phyloP scores from a whole-genome alignment of 768 basidiomycete genomes.

The Collybiopsis luxurians region DNA sequence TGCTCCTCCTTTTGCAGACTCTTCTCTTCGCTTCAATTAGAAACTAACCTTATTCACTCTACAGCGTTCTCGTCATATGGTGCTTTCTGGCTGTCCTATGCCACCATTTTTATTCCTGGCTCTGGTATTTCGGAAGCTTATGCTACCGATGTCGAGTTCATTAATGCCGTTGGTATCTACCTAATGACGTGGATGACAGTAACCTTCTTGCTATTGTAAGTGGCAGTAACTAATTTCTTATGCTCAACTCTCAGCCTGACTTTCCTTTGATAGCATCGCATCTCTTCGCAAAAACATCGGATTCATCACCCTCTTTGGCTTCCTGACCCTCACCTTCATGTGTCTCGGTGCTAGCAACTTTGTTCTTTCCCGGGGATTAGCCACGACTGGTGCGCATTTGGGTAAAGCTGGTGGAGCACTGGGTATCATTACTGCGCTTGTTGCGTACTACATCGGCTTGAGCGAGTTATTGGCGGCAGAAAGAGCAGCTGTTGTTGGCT shows the following conservation, averaged over 20 bases:
- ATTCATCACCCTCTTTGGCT: slow-evolving; percentile 18
- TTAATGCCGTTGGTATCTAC: slow-evolving; percentile 67
- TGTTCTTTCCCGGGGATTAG: background rate
- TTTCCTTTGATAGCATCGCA: slow-evolving; percentile 13
- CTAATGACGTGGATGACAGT: slow-evolving; percentile 72
- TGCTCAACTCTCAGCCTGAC: too few relatives aligned
- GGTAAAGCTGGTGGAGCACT: slow-evolving; percentile 19
- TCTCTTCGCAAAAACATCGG: slow-evolving; percentile 21
- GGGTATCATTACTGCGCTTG: slow-evolving; percentile 28
- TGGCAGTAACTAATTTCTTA: too few relatives aligned
- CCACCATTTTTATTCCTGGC: slow-evolving; percentile 66
- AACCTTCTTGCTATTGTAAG: slow-evolving; percentile 66
- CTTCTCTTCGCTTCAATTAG: background rate
- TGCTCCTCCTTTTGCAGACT: too few relatives aligned
- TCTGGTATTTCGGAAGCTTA: slow-evolving; percentile 63
- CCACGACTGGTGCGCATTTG: background rate
- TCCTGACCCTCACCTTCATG: slow-evolving; percentile 16
- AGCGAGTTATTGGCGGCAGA: slow-evolving; percentile 28
- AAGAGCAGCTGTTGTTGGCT: slow-evolving; percentile 21
- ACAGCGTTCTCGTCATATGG: slow-evolving; percentile 81
- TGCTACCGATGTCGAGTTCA: slow-evolving; percentile 32
- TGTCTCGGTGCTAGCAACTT: slow-evolving; percentile 12
- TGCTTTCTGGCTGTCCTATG: slow-evolving; percentile 88
- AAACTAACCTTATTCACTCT: background rate
- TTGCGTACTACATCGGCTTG: slow-evolving; percentile 30